phyloP scores from a whole-genome alignment of 1,284 basidiomycete species.

The Ceratobasidium sp. region DNA sequence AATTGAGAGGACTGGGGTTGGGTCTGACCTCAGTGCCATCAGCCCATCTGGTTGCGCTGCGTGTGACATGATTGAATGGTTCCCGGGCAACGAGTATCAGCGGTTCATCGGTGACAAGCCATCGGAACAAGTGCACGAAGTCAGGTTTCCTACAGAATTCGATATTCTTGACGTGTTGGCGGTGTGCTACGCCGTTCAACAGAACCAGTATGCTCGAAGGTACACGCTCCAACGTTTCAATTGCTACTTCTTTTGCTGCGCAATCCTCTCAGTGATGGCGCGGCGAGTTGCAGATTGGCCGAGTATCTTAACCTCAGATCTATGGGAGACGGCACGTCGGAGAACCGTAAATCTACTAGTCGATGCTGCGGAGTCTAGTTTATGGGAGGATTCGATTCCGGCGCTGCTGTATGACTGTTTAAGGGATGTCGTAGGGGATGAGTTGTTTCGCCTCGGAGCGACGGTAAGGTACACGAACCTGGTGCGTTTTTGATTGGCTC shows the following conservation, averaged over 20 bases:
- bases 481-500: too few relatives aligned
- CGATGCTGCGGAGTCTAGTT: too few relatives aligned
- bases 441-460: too few relatives aligned
- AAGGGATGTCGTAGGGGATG: too few relatives aligned
- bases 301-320: not conserved
- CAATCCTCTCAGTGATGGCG: not conserved
- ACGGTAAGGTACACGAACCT: too few relatives aligned
- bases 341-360: too few relatives aligned
- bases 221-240: constrained; percentile 24
- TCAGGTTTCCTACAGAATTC: not conserved
- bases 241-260: constrained; percentile 22
- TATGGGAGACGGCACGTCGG: not conserved
- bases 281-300: not conserved
- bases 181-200: not conserved
- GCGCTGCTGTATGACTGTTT: too few relatives aligned
- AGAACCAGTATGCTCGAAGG: not conserved
- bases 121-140: not conserved
- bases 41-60: not conserved
- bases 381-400: too few relatives aligned
- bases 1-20: not conserved
- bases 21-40: not conserved
- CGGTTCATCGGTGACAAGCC: not conserved
- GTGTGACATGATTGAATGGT: constrained; percentile 9
- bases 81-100: not conserved
- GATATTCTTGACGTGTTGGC: constrained; percentile 8